phyloP scores from a whole-genome alignment of 108 stramenopile genomes.

The Pseudonitzschia multistriata region DNA sequence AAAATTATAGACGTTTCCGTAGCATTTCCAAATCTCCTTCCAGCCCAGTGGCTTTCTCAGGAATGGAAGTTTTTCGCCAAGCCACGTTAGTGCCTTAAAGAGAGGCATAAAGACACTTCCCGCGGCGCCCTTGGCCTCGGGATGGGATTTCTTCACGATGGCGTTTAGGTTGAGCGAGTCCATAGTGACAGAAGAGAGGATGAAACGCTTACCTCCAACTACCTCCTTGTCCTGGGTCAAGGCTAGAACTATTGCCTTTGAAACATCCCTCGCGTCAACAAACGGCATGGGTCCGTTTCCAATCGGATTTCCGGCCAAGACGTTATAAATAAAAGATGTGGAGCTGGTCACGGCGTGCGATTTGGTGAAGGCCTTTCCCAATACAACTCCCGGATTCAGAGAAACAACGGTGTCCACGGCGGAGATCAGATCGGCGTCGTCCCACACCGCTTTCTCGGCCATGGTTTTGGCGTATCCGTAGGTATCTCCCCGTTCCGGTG shows the following conservation, averaged over 20 bases:
- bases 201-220: constrained; percentile 6
- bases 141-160: neutral
- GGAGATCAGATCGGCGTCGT: neutral
- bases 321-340: neutral
- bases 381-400: constrained; percentile 5
- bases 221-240: neutral
- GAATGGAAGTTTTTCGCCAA: neutral
- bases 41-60: neutral
- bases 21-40: neutral
- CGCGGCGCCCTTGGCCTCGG: neutral
- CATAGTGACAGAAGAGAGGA: neutral
- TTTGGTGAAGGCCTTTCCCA: constrained; percentile 1
- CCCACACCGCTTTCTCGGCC: neutral
- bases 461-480: constrained; percentile 9
- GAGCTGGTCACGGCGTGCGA: neutral
- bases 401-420: neutral
- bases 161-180: neutral
- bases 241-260: neutral
- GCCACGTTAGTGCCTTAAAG: neutral
- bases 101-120: too few species aligned
- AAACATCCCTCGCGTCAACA: constrained; percentile 5
- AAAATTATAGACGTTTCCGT: too few species aligned
- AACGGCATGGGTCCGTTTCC: neutral
- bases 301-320: neutral
- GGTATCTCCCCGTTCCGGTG: neutral